These are phyloP conservation scores for Fusarium caatingaense DNA, from an alignment of 2,329 filamentous ascomycete species.

Conservation along the genomic window DNA sequence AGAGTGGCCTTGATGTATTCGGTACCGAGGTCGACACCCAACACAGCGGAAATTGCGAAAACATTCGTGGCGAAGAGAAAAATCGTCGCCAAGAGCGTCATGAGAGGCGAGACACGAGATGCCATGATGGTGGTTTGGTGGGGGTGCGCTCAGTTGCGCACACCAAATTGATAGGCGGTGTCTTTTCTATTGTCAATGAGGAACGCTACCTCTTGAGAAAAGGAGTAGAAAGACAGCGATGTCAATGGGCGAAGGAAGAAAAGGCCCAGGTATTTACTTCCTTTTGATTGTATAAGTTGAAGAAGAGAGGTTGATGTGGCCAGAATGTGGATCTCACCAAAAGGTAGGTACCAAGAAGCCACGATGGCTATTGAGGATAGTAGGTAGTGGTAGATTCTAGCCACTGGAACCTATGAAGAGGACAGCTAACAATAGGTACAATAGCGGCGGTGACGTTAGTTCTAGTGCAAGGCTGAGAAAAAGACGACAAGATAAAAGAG, in stretches of 20 bases:
- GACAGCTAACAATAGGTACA: constrained; percentile 50
- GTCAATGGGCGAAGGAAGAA: constrained; percentile 29
- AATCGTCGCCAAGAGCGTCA: constrained; percentile 53
- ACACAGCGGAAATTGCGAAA: constrained; percentile 74
- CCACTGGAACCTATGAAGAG: constrained; percentile 47
- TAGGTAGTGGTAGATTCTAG: constrained; percentile 36
- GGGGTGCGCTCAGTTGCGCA: constrained; percentile 41
- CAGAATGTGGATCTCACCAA: constrained; percentile 46
- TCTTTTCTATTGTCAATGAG: constrained; percentile 25
- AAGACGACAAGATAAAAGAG: constrained; percentile 6
- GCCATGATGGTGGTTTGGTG: constrained; percentile 51
- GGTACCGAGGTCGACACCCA: constrained; percentile 94
- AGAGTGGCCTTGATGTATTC: constrained; percentile 97
- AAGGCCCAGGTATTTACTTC: constrained; percentile 30
- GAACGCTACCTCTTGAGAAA: constrained; percentile 26
- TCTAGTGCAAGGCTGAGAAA: constrained; percentile 45
- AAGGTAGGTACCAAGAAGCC: constrained; percentile 44
- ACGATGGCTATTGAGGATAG: constrained; percentile 42
- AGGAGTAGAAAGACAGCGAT: constrained; percentile 31
- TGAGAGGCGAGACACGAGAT: constrained; percentile 52
- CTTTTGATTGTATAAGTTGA: constrained; percentile 25
- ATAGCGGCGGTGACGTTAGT: constrained; percentile 37
- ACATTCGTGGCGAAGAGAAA: constrained; percentile 57
- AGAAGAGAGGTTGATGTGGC: constrained; percentile 52
- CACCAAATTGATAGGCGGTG: constrained; percentile 28